Percentiles rank a stretch among this genome's conserved stretches.
Evolutionary conservation across 345 rosid genomes (phyloP).

Genomic region (Heritiera fomes): DNA sequence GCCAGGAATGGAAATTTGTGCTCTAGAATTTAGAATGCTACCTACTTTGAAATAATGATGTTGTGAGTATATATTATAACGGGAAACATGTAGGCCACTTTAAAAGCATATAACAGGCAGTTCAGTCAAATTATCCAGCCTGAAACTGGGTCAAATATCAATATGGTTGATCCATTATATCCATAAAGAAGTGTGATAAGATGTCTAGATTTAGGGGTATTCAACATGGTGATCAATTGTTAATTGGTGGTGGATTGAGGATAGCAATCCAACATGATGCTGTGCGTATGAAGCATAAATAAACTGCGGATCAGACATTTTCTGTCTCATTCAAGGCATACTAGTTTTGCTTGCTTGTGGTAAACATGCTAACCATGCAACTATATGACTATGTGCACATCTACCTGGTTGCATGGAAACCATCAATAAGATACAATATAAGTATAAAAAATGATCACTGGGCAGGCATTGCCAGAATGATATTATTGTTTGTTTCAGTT

Average conservation of each 20-base stretch:
- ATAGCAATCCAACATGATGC: not conserved
- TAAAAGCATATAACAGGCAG: not conserved
- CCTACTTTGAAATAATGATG: not conserved
- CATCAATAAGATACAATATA: not conserved
- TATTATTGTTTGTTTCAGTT: not conserved
- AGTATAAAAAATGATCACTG: not conserved
- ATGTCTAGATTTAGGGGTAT: not conserved
- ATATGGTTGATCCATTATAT: not conserved
- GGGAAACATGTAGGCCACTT: not conserved
- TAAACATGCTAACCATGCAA: not conserved
- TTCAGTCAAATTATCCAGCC: not conserved
- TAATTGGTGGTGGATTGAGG: not conserved
- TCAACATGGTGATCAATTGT: slow-evolving; percentile 2
- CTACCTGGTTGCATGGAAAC: not conserved
- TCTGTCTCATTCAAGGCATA: not conserved
- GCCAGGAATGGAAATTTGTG: not conserved
- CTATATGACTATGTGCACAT: not conserved
- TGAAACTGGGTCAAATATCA: not conserved
- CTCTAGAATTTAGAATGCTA: slow-evolving; percentile 5
- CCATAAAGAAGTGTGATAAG: not conserved
- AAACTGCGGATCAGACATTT: not conserved
- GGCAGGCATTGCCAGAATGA: not conserved
- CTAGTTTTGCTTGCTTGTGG: not conserved
- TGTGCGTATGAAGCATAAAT: not conserved
- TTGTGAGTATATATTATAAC: not conserved